These are phyloP conservation scores for Tolypocladium guangdongense DNA, from an alignment of 2,329 filamentous ascomycete species.

Conservation along the genomic window DNA sequence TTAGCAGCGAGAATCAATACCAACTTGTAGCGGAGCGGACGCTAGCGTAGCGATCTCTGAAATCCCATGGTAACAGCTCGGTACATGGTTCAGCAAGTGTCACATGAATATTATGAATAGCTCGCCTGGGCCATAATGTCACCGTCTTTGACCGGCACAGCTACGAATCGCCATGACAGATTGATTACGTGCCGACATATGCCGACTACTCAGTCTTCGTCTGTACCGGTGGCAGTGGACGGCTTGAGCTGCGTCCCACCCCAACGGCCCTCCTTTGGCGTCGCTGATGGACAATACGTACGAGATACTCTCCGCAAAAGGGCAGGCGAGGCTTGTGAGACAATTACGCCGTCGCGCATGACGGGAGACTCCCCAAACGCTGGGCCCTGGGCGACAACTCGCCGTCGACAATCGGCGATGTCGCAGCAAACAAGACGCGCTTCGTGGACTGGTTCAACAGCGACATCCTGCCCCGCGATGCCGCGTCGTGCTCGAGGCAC, in stretches of 20 bases:
- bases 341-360: slow-evolving; percentile 18
- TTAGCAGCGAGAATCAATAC: too few species aligned
- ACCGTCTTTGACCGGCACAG: slow-evolving; percentile 11
- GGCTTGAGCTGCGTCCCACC: not conserved
- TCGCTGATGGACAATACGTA: slow-evolving; percentile 22
- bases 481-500: slow-evolving; percentile 31
- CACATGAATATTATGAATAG: not conserved
- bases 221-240: slow-evolving; percentile 22
- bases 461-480: slow-evolving; percentile 24
- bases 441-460: slow-evolving; percentile 35
- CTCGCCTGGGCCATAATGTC: slow-evolving; percentile 5
- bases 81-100: not conserved
- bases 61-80: too few species aligned
- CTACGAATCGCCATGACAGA: slow-evolving; percentile 7
- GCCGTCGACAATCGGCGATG: slow-evolving; percentile 21
- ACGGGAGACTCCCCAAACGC: slow-evolving; percentile 21
- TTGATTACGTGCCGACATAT: slow-evolving; percentile 13
- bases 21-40: too few species aligned
- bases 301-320: slow-evolving; percentile 22
- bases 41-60: too few species aligned
- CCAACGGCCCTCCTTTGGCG: slow-evolving; percentile 6
- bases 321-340: slow-evolving; percentile 22
- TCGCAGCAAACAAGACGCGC: slow-evolving; percentile 36
- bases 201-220: slow-evolving; percentile 20
- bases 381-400: slow-evolving; percentile 23